Percentiles rank a stretch among this genome's conserved stretches.
Evolutionary conservation across 257 asterid genomes (phyloP).

Genomic region (Salvia hispanica): DNA sequence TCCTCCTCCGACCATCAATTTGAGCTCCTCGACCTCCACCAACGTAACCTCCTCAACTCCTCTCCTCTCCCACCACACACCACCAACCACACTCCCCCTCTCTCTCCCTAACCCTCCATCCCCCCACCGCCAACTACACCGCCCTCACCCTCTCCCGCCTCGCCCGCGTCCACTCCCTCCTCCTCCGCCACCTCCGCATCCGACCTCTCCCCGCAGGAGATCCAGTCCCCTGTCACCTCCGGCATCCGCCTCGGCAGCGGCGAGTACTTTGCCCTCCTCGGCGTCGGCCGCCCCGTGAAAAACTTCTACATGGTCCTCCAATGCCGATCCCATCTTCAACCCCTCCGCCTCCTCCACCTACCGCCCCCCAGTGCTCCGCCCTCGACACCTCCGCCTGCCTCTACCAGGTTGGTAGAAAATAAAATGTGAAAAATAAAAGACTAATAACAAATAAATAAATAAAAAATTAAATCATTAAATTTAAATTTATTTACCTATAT

Average conservation of each 20-base stretch:
- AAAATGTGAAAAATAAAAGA: no score
- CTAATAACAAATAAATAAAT: no score
- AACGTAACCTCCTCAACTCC: conserved; percentile 29
- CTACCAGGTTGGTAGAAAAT: conserved; percentile 32
- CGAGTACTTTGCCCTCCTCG: conserved; percentile 74
- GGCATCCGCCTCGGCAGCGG: conserved; percentile 71
- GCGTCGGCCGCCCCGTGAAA: conserved; percentile 67
- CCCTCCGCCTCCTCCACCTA: conserved; percentile 62
- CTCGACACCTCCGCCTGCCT: conserved; percentile 59
- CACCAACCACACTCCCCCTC: neutral
- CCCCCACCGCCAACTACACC: conserved; percentile 43
- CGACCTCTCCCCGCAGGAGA: conserved; percentile 38
- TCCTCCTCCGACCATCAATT: conserved; percentile 11
- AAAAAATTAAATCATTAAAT: no score
- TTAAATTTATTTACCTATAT: no score
- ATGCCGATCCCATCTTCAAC: conserved; percentile 65
- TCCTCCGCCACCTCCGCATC: conserved; percentile 29
- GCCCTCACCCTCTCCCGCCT: conserved; percentile 55
- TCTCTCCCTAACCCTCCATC: conserved; percentile 42
- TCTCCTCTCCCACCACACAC: conserved; percentile 13
- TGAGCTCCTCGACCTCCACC: conserved; percentile 31
- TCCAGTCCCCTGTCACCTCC: conserved; percentile 64
- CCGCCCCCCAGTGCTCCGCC: conserved; percentile 45
- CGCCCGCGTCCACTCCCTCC: conserved; percentile 50
- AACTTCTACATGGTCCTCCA: conserved; percentile 60